Conservation (phyloP, 495 filamentous ascomycete species). For the Xylaria grammica region DNA sequence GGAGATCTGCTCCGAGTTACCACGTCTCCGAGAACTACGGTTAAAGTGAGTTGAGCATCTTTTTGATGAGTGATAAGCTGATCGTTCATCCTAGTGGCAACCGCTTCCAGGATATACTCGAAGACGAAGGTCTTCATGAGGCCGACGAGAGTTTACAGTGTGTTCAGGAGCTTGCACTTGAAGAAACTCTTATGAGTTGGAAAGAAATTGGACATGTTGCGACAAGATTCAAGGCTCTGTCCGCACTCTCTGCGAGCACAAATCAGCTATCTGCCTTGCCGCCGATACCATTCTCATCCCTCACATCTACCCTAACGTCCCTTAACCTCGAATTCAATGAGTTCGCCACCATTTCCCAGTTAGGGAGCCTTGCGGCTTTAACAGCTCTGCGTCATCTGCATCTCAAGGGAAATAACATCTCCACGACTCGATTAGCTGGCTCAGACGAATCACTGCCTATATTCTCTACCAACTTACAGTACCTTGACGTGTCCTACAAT, state of each 20-base stretch:
- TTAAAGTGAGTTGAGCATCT: slow-evolving; percentile 63
- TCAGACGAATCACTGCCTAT: slow-evolving; percentile 26
- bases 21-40: slow-evolving; percentile 65
- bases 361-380: slow-evolving; percentile 63
- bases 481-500: slow-evolving; percentile 85
- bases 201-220: slow-evolving; percentile 61
- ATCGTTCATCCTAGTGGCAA: slow-evolving; percentile 65
- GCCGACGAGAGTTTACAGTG: slow-evolving; percentile 52
- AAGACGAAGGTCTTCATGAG: slow-evolving; percentile 41
- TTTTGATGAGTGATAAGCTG: not conserved
- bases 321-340: slow-evolving; percentile 79
- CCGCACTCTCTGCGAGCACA: slow-evolving; percentile 55
- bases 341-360: slow-evolving; percentile 62
- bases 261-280: slow-evolving; percentile 54
- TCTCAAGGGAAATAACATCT: slow-evolving; percentile 62
- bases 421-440: slow-evolving; percentile 31
- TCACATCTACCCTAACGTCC: slow-evolving; percentile 52
- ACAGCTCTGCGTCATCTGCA: slow-evolving; percentile 65
- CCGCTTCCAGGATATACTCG: slow-evolving; percentile 61
- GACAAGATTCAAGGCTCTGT: slow-evolving; percentile 64
- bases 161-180: slow-evolving; percentile 72
- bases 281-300: slow-evolving; percentile 51
- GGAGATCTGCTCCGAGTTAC: slow-evolving; percentile 70
- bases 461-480: slow-evolving; percentile 53
- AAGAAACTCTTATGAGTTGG: slow-evolving; percentile 76